Conservation (phyloP, 1,284 basidiomycete genomes). For the Neonothopanus nambi region DNA sequence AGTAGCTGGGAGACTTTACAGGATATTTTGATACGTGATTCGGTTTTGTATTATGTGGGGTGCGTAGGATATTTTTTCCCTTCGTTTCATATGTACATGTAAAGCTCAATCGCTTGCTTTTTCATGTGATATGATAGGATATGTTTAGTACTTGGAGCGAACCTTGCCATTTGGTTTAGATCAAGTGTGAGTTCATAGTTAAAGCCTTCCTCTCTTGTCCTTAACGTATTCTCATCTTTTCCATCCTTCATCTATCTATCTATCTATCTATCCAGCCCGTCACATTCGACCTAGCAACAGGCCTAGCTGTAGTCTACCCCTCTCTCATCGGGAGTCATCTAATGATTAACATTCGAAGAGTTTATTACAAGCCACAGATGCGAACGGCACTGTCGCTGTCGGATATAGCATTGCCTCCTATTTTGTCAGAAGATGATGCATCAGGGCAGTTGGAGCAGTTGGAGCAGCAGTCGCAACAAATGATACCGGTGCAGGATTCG, state of each 20-base stretch:
- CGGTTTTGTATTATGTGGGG: background rate
- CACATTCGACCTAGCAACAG: background rate
- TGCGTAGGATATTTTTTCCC: background rate
- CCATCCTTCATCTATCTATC: background rate
- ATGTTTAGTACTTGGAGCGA: background rate
- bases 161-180: background rate
- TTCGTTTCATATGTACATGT: background rate
- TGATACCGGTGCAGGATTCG: no score
- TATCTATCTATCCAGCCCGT: background rate
- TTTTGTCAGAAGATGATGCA: no score
- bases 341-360: constrained; percentile 1
- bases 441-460: no score
- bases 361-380: background rate
- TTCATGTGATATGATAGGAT: no score
- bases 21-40: constrained; percentile 1
- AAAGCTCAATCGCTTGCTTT: background rate
- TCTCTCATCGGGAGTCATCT: constrained; percentile 1
- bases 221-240: no score
- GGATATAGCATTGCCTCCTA: background rate
- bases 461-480: no score
- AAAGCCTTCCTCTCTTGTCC: no score
- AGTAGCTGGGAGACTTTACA: background rate
- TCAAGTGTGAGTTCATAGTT: background rate
- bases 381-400: background rate
- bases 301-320: constrained; percentile 1